Base-by-base conservation (phyloP, 2,329 filamentous ascomycete species). In the Trichoderma atroviride region DNA sequence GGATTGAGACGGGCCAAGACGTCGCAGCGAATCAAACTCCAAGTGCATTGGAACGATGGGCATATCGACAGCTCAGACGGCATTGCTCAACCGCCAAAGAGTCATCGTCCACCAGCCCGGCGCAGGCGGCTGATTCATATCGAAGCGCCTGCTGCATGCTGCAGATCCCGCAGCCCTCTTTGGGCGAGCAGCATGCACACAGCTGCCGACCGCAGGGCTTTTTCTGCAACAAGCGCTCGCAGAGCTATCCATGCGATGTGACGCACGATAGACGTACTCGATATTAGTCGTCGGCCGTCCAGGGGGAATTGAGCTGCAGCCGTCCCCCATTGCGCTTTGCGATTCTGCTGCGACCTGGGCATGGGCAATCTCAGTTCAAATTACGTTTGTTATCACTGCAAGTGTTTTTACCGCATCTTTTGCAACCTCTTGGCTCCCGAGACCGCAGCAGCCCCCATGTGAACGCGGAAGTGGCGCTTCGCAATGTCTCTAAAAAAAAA, bases 231-330 rank as follows among this genome's bases (percentile, higher is more conserved):
- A 31, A 33, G 24, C 22, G 55, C 40, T 55, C 35, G 37, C 58
- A 69, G 57, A 68, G 37, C 67, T 29, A 61, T 63, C 29, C 58
- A 50, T 69, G 67, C 67, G 53, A 58, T 50, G 35, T 64, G 47
- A 64, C 50, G 47, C 47, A 35, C n/a, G 22, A 27, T 43, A 27
- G 37, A 27, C 33, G 35, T 47, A 50, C 33, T 47, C 11, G 31
- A 37, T 57, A 24, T 50, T 24, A 1, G 61, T 24, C 3, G 22
- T 62, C 7, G 40, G 40, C 14, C n/a, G 40, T n/a, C 16, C 31
- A 37, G 14, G 14, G 50, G 53, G 43, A 24, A 27, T 37, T 35
- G 33, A 35, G 33, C n/a, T 53, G 61, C 61, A 64, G 29, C 61
- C 47, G 40, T 22, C n/a, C 57, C 57, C 57, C 35, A 33, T 27